Evolutionary conservation across 139 green algal species (phyloP).

Genomic region (Micractinium sp.): DNA sequence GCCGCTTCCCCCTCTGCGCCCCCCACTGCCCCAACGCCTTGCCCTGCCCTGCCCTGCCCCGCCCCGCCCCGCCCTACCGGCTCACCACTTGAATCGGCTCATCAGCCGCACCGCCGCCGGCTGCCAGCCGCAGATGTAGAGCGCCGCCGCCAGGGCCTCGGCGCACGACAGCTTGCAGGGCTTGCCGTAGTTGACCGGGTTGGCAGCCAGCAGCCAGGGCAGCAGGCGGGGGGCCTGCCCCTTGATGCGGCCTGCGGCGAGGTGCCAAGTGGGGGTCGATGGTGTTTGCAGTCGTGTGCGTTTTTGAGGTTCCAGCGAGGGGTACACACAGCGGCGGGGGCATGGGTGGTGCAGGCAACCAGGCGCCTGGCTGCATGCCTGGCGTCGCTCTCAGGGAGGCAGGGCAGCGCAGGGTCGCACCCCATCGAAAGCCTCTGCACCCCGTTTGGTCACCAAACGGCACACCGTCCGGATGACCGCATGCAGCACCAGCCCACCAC

Average conservation of each 20-base stretch:
- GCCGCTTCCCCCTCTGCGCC: too few species aligned
- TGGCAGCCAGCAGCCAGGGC: slow-evolving; percentile 96
- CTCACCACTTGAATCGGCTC: slow-evolving; percentile 88
- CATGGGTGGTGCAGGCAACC: too few species aligned
- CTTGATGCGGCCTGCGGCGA: slow-evolving; percentile 70
- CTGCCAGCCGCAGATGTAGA: slow-evolving; percentile 85
- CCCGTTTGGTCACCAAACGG: slow-evolving; percentile 47
- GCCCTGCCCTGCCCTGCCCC: background rate
- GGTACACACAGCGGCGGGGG: too few species aligned
- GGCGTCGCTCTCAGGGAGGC: too few species aligned
- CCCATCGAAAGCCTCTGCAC: too few species aligned
- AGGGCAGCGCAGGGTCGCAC: too few species aligned
- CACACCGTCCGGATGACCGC: slow-evolving; percentile 92
- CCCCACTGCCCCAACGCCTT: background rate
- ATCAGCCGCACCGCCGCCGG: slow-evolving; percentile 70
- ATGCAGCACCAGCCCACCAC: slow-evolving; percentile 99
- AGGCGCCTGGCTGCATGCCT: too few species aligned
- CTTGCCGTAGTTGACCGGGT: slow-evolving; percentile 96
- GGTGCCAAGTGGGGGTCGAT: background rate
- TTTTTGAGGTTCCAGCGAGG: too few species aligned
- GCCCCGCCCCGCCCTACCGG: background rate
- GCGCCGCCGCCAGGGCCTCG: slow-evolving; percentile 88
- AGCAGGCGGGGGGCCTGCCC: slow-evolving; percentile 84
- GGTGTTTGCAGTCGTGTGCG: background rate
- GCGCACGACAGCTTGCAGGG: slow-evolving; percentile 97